Conservation (phyloP, 2,329 filamentous ascomycete genomes). For the Pestalotiopsis sp. region DNA sequence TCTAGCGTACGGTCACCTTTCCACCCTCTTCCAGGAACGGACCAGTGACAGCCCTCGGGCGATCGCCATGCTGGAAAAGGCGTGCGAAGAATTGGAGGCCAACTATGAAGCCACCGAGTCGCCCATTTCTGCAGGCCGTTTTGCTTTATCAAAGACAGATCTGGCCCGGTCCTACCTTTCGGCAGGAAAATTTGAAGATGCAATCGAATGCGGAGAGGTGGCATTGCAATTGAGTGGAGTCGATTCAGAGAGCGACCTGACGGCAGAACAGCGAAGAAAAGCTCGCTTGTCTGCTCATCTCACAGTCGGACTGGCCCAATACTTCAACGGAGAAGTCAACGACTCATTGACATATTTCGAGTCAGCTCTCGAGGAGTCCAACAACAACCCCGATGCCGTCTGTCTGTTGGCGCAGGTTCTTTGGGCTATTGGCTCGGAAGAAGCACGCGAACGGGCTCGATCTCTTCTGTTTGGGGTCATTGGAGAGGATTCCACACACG, state of each 20-base stretch:
- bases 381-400: constrained; percentile 77
- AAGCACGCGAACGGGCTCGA: constrained; percentile 75
- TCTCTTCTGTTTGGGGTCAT: constrained; percentile 81
- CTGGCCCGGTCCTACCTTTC: constrained; percentile 83
- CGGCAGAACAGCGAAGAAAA: constrained; percentile 65
- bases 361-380: constrained; percentile 75
- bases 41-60: constrained; percentile 69
- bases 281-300: constrained; percentile 83
- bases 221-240: constrained; percentile 79
- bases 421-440: constrained; percentile 82
- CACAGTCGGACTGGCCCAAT: constrained; percentile 81
- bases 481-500: constrained; percentile 72
- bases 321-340: constrained; percentile 67
- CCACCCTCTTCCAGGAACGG: constrained; percentile 80
- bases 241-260: constrained; percentile 67
- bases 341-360: constrained; percentile 80
- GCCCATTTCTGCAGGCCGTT: constrained; percentile 69
- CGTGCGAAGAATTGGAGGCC: constrained; percentile 73
- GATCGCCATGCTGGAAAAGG: constrained; percentile 62
- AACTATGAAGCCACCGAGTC: constrained; percentile 88
- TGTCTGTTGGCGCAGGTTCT: constrained; percentile 89
- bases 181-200: constrained; percentile 62
- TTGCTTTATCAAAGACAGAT: constrained; percentile 84
- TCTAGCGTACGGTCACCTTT: constrained; percentile 74
- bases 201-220: constrained; percentile 78